Evolutionary conservation across 495 filamentous ascomycete genomes (phyloP), one percentile per base, ranked within the genome.

Genomic region (Lentithecium fluviatile): DNA sequence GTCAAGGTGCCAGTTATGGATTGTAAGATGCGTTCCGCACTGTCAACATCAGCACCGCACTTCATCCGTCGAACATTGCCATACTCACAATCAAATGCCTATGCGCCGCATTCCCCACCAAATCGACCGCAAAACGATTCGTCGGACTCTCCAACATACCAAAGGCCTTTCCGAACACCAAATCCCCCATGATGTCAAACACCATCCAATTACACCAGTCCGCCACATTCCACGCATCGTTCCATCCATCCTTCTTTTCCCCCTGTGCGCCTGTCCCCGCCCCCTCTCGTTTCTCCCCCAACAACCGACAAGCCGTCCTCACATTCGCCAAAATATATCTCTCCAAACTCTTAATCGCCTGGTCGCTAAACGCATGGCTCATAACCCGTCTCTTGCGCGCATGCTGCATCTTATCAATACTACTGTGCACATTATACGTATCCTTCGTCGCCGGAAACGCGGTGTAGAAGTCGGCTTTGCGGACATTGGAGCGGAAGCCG

Each of bases 131-230:
- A 60, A 79, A 82, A 17, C 85, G 78, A 66, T 83, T 84, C 46
- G 80, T 77, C 6, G 74, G 78, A n/a, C 70, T 72, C 47, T 84
- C 79, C 46, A 93, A 75, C 86, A 88, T 88, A 42, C 82, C 78
- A 72, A 88, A 89, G 19, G 83, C 78, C 69, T 88, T 88, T 15
- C 84, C 85, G 65, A 89, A 90, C 56, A 79, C 80, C 8, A 91
- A 65, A 36, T 88, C 83, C 2, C 86, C 87, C 71, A 91, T 83
- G 20, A 89, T 82, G 63, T 91, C 88, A 75, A 88, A 89, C 46
- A 82, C 80, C 8, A 87, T 76, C 73, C 82, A 88, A 68, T 83
- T 86, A 54, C 78, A 79, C 80, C 83, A 88, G 59, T 83, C 75
- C 0, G 83, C 76, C 73, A 87, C 80, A 69, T 88, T 69, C 50